Conservation (phyloP, 495 filamentous ascomycete genomes). For the Lentithecium fluviatile region DNA sequence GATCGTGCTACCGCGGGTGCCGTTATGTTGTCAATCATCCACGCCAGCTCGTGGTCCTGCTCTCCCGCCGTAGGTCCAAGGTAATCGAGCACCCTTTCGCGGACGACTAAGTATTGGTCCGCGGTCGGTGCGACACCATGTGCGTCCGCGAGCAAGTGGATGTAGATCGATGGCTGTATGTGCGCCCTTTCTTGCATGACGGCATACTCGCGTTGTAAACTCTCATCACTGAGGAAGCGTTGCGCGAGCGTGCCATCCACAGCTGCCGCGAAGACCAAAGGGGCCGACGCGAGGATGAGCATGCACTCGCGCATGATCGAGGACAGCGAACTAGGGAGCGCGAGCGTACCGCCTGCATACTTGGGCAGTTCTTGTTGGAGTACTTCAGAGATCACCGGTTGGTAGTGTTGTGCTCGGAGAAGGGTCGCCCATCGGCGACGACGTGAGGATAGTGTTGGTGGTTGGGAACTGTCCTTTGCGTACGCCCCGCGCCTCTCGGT, state of each 20-base stretch:
- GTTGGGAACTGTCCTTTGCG: too few species aligned
- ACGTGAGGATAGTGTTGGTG: neutral
- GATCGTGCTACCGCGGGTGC: neutral
- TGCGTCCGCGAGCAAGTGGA: conserved; percentile 20
- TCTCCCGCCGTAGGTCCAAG: neutral
- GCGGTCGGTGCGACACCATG: conserved; percentile 13
- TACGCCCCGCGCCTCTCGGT: too few species aligned
- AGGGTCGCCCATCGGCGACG: neutral
- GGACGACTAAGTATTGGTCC: conserved; percentile 16
- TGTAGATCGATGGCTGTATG: conserved; percentile 24
- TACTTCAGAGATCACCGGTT: neutral
- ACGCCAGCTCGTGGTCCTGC: neutral
- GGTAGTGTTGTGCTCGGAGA: neutral
- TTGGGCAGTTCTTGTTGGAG: conserved; percentile 3
- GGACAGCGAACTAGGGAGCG: neutral
- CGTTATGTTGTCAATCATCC: conserved; percentile 12
- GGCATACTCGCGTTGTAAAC: conserved; percentile 11
- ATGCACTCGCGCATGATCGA: conserved; percentile 19
- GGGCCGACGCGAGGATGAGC: conserved; percentile 21
- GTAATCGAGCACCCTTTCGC: conserved; percentile 6
- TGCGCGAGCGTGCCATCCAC: conserved; percentile 13
- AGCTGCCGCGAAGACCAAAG: conserved; percentile 11
- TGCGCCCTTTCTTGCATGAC: conserved; percentile 7
- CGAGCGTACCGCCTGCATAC: conserved; percentile 12
- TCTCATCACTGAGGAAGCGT: neutral